Evolutionary conservation across 345 rosid genomes (phyloP).

Genomic region (Firmiana major): DNA sequence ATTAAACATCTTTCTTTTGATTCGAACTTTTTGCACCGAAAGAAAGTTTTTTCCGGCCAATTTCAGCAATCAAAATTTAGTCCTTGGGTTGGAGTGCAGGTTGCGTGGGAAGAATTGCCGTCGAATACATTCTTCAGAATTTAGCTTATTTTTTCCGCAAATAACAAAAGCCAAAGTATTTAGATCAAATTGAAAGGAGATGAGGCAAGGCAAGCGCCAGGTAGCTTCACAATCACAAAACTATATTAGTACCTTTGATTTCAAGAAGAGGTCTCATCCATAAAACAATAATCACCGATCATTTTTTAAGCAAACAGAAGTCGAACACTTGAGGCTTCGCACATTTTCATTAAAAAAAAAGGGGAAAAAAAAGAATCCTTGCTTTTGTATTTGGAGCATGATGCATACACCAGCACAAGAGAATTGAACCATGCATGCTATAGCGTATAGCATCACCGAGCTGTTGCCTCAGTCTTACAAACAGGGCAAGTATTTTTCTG

Average conservation of each 20-base stretch:
- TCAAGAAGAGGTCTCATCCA: neutral
- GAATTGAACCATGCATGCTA: slow-evolving; percentile 1
- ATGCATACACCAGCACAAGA: slow-evolving; percentile 35
- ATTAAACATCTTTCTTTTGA: no score
- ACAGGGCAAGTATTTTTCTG: slow-evolving; percentile 84
- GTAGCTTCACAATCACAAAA: neutral
- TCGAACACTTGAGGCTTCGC: slow-evolving; percentile 7
- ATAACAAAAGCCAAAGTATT: neutral
- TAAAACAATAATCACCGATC: neutral
- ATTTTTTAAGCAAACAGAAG: neutral
- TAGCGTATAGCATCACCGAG: slow-evolving; percentile 30
- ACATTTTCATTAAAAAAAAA: neutral
- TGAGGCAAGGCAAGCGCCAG: neutral
- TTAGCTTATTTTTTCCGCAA: neutral
- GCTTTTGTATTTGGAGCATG: slow-evolving; percentile 22
- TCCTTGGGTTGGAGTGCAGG: neutral
- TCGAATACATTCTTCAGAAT: neutral
- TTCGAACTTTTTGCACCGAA: no score
- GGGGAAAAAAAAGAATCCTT: slow-evolving; percentile 24
- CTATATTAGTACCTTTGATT: neutral
- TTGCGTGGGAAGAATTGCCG: neutral
- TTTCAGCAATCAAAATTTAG: no score
- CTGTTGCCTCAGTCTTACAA: slow-evolving; percentile 60
- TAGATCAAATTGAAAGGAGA: neutral
- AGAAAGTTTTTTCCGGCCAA: no score